phyloP scores from a whole-genome alignment of 208 protist species.

The Trypanosoma cruzi region DNA sequence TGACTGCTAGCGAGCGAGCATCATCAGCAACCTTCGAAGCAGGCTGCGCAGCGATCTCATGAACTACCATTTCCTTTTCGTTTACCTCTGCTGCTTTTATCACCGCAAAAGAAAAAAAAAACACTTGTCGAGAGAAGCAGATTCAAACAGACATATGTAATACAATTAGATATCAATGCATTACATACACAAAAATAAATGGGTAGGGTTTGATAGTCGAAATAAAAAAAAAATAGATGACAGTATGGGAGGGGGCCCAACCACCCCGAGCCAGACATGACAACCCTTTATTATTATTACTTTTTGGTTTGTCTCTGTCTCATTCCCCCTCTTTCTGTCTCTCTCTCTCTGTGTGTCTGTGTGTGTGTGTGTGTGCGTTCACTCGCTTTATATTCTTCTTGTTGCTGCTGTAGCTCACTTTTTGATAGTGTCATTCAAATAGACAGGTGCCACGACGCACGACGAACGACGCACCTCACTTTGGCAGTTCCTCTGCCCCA shows the following conservation, averaged over 20 bases:
- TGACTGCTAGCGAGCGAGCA: conserved; percentile 23
- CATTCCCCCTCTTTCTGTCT: not conserved
- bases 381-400: too few species aligned
- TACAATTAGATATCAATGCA: not conserved
- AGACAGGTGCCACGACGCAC: not conserved
- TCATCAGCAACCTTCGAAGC: not conserved
- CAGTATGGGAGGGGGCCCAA: not conserved
- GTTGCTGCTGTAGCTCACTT: not conserved
- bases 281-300: not conserved
- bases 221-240: not conserved
- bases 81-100: conserved; percentile 8
- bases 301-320: conserved; percentile 11
- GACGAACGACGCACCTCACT: not conserved
- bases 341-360: conserved; percentile 17
- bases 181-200: not conserved
- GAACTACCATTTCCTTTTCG: conserved; percentile 8
- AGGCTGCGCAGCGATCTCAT: not conserved
- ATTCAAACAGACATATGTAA: not conserved
- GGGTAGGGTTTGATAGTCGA: not conserved
- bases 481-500: conserved; percentile 11
- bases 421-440: not conserved
- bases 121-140: not conserved
- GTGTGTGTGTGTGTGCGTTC: not conserved
- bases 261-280: not conserved
- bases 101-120: too few species aligned